Conservation (phyloP, 2,329 filamentous ascomycete species). For the Colletotrichum sp. region DNA sequence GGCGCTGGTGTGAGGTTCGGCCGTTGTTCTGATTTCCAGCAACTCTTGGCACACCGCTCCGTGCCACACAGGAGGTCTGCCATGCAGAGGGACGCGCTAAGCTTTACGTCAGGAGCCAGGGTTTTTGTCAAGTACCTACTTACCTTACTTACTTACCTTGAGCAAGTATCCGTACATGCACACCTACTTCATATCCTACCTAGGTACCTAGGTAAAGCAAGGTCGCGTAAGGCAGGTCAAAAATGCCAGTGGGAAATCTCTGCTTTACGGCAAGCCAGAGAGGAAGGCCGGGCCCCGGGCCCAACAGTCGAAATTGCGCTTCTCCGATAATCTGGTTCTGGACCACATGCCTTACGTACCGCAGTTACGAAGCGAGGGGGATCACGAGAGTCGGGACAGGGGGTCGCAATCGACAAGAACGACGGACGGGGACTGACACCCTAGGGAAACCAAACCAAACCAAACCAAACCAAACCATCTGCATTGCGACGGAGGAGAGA, state of each 20-base stretch:
- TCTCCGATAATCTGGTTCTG: not conserved
- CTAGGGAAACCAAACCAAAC: not conserved
- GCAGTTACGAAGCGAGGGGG: not conserved
- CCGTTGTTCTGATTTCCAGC: constrained; percentile 1
- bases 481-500: not conserved
- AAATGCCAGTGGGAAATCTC: not conserved
- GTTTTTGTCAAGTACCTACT: not conserved
- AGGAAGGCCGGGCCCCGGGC: not conserved
- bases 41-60: constrained; percentile 3
- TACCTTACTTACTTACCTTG: not conserved
- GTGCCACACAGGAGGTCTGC: not conserved
- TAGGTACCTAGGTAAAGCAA: not conserved
- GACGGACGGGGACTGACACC: not conserved
- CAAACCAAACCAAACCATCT: not conserved
- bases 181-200: not conserved
- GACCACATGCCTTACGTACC: not conserved
- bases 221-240: not conserved
- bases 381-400: not conserved
- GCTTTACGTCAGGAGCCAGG: not conserved
- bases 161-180: not conserved
- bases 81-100: not conserved
- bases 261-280: not conserved
- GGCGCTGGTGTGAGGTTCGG: not conserved
- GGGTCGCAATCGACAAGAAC: not conserved
- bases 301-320: not conserved